These are phyloP conservation scores for Senecio squalidus DNA, from an alignment of 140 eudicot species.

Conservation along the genomic window DNA sequence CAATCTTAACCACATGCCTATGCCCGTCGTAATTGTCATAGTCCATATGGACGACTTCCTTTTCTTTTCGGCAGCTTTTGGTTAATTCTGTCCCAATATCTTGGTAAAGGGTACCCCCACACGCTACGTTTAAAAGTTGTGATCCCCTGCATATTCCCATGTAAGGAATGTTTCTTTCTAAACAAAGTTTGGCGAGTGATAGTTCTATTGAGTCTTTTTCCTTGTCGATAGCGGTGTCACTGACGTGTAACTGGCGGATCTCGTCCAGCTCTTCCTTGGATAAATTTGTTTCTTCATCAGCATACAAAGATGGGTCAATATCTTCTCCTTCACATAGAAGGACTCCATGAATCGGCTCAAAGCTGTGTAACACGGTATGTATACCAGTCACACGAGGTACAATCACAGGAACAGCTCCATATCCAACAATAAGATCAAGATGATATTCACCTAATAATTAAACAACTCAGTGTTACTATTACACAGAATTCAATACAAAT, in stretches of 20 bases:
- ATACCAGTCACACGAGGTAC: conserved; percentile 89
- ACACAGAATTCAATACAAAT: not conserved
- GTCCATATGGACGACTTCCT: conserved; percentile 37
- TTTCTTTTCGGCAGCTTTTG: conserved; percentile 21
- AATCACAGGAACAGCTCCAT: conserved; percentile 92
- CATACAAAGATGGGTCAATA: conserved; percentile 71
- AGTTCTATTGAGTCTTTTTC: conserved; percentile 83
- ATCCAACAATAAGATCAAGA: conserved; percentile 76
- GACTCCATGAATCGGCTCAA: conserved; percentile 93
- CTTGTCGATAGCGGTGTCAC: conserved; percentile 80
- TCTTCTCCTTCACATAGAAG: conserved; percentile 96
- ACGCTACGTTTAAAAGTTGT: conserved; percentile 83
- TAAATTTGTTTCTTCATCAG: conserved; percentile 35
- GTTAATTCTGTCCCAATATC: conserved; percentile 71
- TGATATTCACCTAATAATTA: conserved; percentile 69
- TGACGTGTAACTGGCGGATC: conserved; percentile 52
- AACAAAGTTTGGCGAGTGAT: conserved; percentile 65
- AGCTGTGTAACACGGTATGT: conserved; percentile 68
- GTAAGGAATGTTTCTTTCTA: conserved; percentile 85
- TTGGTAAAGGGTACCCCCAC: conserved; percentile 85
- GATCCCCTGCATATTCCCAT: conserved; percentile 93
- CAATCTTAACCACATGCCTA: conserved; percentile 56
- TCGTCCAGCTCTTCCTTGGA: conserved; percentile 69
- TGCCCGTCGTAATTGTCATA: conserved; percentile 84
- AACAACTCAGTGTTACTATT: not conserved